Evolutionary conservation across 441 rosid genomes (phyloP).

Genomic region (Croton setiger): DNA sequence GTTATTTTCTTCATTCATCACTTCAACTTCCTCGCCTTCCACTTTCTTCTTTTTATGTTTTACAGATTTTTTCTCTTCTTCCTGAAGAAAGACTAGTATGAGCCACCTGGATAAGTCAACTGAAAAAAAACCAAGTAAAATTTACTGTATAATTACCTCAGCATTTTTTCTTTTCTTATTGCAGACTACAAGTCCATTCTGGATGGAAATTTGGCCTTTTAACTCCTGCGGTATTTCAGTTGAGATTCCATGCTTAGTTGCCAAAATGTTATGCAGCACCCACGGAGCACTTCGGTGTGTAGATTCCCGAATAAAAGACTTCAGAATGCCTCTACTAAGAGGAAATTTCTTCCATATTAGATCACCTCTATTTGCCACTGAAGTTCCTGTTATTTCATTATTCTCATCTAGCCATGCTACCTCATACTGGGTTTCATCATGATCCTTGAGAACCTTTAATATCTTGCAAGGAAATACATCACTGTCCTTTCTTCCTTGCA

Average conservation of each 20-base stretch:
- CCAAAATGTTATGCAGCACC: slow-evolving; percentile 76
- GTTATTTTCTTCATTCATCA: slow-evolving; percentile 27
- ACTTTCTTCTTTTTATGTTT: slow-evolving; percentile 60
- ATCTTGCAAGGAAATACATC: slow-evolving; percentile 63
- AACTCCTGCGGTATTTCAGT: slow-evolving; percentile 64
- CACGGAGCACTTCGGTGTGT: slow-evolving; percentile 85
- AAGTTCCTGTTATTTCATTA: slow-evolving; percentile 45
- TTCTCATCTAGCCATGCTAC: slow-evolving; percentile 72
- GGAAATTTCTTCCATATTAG: slow-evolving; percentile 72
- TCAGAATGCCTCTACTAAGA: slow-evolving; percentile 71
- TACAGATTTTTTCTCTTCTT: slow-evolving; percentile 38
- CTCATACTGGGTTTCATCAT: slow-evolving; percentile 47
- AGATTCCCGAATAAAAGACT: slow-evolving; percentile 90
- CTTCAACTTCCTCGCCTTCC: slow-evolving; percentile 39
- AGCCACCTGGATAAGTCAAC: slow-evolving; percentile 19
- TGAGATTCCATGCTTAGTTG: slow-evolving; percentile 61
- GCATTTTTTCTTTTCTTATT: slow-evolving; percentile 42
- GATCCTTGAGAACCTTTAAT: slow-evolving; percentile 40
- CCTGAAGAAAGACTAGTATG: slow-evolving; percentile 43
- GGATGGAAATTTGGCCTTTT: slow-evolving; percentile 46
- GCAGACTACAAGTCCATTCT: slow-evolving; percentile 63
- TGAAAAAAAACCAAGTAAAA: slow-evolving; percentile 12
- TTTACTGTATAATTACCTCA: slow-evolving; percentile 21
- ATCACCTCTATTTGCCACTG: slow-evolving; percentile 53
- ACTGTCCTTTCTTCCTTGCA: slow-evolving; percentile 59